phyloP scores from a whole-genome alignment of 495 filamentous ascomycete species.

The Hypoxylon crocopeplum region DNA sequence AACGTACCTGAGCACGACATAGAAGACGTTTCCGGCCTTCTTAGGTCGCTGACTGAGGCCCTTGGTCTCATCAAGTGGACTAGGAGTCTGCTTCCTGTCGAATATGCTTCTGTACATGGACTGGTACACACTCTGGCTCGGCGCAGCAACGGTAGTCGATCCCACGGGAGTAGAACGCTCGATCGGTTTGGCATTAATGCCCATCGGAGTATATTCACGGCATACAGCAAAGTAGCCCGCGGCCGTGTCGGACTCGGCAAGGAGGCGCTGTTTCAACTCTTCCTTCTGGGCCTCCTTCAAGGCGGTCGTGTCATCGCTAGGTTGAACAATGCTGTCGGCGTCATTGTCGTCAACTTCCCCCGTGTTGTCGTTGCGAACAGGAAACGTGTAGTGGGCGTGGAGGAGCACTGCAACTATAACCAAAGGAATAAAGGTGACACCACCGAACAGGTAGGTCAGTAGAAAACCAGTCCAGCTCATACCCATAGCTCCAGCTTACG shows the following conservation, averaged over 20 bases:
- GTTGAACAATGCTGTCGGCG: slow-evolving; percentile 52
- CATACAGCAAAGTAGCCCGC: slow-evolving; percentile 95
- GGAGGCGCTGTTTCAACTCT: slow-evolving; percentile 48
- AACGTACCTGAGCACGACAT: slow-evolving; percentile 81
- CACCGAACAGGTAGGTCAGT: slow-evolving; percentile 83
- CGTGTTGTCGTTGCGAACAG: slow-evolving; percentile 50
- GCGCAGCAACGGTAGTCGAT: slow-evolving; percentile 65
- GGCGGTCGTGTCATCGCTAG: slow-evolving; percentile 55
- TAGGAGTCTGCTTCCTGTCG: slow-evolving; percentile 72
- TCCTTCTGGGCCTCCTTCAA: slow-evolving; percentile 55
- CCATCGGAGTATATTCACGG: slow-evolving; percentile 87
- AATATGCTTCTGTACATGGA: slow-evolving; percentile 97
- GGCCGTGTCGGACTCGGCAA: slow-evolving; percentile 78
- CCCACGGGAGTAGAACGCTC: slow-evolving; percentile 85
- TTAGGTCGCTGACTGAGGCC: slow-evolving; percentile 66
- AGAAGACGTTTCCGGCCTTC: slow-evolving; percentile 89
- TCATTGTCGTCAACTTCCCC: slow-evolving; percentile 24
- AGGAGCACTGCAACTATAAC: slow-evolving; percentile 67
- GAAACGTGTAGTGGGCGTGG: slow-evolving; percentile 74
- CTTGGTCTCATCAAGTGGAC: slow-evolving; percentile 56
- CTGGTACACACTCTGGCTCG: slow-evolving; percentile 94
- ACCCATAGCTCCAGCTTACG: slow-evolving; percentile 60
- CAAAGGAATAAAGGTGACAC: slow-evolving; percentile 87
- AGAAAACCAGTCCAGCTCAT: slow-evolving; percentile 69
- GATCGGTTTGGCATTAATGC: slow-evolving; percentile 89